Conservation (phyloP, 352 stramenopile genomes). For the Globisporangium paroecandrum region DNA sequence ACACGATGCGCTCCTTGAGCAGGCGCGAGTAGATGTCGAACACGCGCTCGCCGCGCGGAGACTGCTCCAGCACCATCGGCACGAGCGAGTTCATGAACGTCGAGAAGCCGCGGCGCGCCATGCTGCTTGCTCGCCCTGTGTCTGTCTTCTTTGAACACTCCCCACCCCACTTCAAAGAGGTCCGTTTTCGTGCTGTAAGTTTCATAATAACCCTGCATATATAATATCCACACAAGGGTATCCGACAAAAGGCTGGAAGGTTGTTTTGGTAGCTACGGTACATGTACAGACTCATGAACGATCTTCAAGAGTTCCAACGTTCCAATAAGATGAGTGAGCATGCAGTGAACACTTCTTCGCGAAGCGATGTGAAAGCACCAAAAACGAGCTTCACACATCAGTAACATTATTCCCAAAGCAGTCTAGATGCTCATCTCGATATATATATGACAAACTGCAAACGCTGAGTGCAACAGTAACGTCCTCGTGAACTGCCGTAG, state of each 20-base stretch:
- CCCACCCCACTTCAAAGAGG: conserved; percentile 1
- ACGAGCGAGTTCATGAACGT: conserved; percentile 74
- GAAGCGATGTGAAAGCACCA: no score
- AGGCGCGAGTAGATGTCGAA: conserved; percentile 98
- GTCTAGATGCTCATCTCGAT: not conserved
- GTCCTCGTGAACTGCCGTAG: no score
- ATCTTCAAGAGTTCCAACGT: not conserved
- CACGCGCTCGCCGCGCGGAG: conserved; percentile 89
- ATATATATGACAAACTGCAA: not conserved
- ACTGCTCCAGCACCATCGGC: conserved; percentile 94
- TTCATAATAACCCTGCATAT: not conserved
- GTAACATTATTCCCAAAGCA: not conserved
- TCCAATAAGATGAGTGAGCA: not conserved
- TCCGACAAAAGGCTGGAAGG: not conserved
- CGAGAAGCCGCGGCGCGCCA: conserved; percentile 42
- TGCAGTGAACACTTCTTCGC: not conserved
- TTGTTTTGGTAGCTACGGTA: not conserved
- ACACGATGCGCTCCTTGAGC: conserved; percentile 97
- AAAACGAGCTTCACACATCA: not conserved
- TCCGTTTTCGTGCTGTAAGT: not conserved
- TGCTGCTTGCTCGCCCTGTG: not conserved
- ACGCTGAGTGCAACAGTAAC: no score
- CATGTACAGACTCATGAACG: not conserved
- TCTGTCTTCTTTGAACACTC: not conserved
- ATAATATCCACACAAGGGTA: not conserved